A percentile compares a stretch with the other conserved stretches of the same genome.
These are phyloP conservation scores for Mucor saturninus DNA, from an alignment of 371 early-diverging fungal species.

Conservation along the genomic window DNA sequence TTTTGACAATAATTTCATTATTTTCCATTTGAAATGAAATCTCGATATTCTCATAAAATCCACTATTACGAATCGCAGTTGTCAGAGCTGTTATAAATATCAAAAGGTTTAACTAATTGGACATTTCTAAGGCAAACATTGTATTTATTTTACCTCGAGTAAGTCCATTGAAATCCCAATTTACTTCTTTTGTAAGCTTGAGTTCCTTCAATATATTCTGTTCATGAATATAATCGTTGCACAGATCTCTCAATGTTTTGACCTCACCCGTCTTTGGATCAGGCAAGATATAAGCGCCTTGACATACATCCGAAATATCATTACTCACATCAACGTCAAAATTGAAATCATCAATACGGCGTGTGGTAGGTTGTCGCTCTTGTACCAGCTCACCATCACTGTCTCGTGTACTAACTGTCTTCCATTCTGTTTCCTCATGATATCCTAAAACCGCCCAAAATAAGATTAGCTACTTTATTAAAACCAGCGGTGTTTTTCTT, in stretches of 20 bases:
- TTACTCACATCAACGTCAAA: conserved; percentile 40
- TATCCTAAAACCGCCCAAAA: conserved; percentile 28
- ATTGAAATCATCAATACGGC: conserved; percentile 40
- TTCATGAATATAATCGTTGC: conserved; percentile 46
- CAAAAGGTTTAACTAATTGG: background rate
- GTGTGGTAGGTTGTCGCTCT: conserved; percentile 31
- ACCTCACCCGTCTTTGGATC: conserved; percentile 36
- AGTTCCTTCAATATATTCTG: conserved; percentile 45
- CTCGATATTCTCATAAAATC: conserved; percentile 38
- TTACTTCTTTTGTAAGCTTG: conserved; percentile 41
- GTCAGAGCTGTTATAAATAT: conserved; percentile 38
- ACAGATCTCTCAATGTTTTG: conserved; percentile 41
- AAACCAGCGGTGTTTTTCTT: no score
- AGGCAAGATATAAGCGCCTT: conserved; percentile 37
- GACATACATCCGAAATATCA: conserved; percentile 31
- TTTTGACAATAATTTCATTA: conserved; percentile 42
- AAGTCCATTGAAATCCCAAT: conserved; percentile 47
- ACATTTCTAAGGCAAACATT: background rate
- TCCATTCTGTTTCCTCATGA: conserved; percentile 50
- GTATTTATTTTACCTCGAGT: conserved; percentile 13
- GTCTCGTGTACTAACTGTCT: conserved; percentile 32
- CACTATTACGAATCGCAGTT: conserved; percentile 42
- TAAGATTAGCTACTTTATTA: background rate
- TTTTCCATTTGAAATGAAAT: conserved; percentile 43
- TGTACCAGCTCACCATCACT: conserved; percentile 38